Percentiles rank a stretch among this genome's conserved stretches.
These are phyloP conservation scores for Apophysomyces elegans DNA, from an alignment of 371 early-diverging fungal species.

Conservation along the genomic window DNA sequence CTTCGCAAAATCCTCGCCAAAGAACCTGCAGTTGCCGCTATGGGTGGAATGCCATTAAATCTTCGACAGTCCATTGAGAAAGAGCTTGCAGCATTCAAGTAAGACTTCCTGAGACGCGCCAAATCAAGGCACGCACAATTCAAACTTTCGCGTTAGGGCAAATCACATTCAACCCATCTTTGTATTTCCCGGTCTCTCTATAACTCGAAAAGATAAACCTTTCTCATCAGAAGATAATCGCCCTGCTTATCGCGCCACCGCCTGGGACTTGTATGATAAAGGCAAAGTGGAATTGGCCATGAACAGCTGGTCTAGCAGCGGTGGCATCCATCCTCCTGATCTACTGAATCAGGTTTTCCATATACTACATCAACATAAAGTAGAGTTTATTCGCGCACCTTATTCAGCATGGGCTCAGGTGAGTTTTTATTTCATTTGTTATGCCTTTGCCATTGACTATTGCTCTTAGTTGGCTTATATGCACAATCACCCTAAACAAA, in stretches of 20 bases:
- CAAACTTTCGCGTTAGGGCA: slow-evolving; percentile 32
- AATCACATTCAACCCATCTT: slow-evolving; percentile 74
- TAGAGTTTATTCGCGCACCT: slow-evolving; percentile 84
- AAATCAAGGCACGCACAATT: not conserved
- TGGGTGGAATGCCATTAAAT: slow-evolving; percentile 74
- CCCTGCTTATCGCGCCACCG: slow-evolving; percentile 63
- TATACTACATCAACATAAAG: slow-evolving; percentile 63
- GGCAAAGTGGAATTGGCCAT: slow-evolving; percentile 66
- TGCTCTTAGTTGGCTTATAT: slow-evolving; percentile 69
- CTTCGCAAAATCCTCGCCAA: slow-evolving; percentile 65
- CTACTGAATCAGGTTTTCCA: slow-evolving; percentile 72
- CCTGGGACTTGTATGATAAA: slow-evolving; percentile 76
- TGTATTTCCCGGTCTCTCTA: slow-evolving; percentile 77
- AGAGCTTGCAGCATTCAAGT: slow-evolving; percentile 70
- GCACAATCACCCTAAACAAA: slow-evolving; percentile 69
- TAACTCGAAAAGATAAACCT: slow-evolving; percentile 76
- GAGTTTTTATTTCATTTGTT: slow-evolving; percentile 8
- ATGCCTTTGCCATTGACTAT: not conserved
- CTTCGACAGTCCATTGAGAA: slow-evolving; percentile 64
- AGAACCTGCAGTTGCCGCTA: slow-evolving; percentile 65
- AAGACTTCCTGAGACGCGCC: slow-evolving; percentile 12
- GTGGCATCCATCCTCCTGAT: slow-evolving; percentile 65
- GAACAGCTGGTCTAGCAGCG: slow-evolving; percentile 60
- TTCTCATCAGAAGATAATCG: slow-evolving; percentile 70
- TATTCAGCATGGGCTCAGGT: slow-evolving; percentile 85